Base-by-base conservation (phyloP, 2,329 filamentous ascomycete species). In the Hypoxylon sp. region DNA sequence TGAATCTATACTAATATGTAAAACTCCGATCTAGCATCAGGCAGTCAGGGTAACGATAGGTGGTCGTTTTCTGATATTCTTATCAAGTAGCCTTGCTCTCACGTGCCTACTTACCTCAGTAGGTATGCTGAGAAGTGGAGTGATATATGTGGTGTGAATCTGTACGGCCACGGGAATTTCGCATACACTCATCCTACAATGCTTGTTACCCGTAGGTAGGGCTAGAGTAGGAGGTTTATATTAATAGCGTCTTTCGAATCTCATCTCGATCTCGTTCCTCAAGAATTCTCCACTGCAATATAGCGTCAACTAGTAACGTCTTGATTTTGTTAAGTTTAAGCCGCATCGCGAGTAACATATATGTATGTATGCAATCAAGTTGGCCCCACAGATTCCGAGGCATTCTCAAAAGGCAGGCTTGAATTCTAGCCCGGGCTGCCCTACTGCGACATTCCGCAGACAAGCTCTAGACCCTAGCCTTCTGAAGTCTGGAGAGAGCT, bases 301-400 rank as follows among this genome's bases (percentile, higher is more conserved):
- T 46, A 55, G 52, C 25, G 19, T 45, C 36, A 67, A 55, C 34
- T 41, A 34, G 17, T 48, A 30, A 61, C 32, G 19, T 30, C 23
- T 56, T 32, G 36, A 36, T 36, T 34, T 48, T 67, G 55, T 38
- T 41, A 32, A 23, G 19, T 34, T 63, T 67, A 56, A 64, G 65
- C 60, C 64, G 60, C 65, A 67, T 57, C 34, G 19, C 46, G 21
- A 17, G 36, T 28, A 41, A n/a, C 21, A 45, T 21, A 25, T 28
- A 53, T 28, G 28, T 28, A 43, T 17, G 23, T 19, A 43, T 17
- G 23, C n/a, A 51, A 19, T 50, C 36, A 13, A 36, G 13, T n/a
- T 14, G 32, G 32, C 38, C 28, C 45, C 57, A 60, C 55, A 53
- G n/a, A 34, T 58, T 41, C 38, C 49, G 25, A 56, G 45, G n/a